Base-by-base conservation (phyloP, 2,329 filamentous ascomycete species). In the Colletotrichum lupini region DNA sequence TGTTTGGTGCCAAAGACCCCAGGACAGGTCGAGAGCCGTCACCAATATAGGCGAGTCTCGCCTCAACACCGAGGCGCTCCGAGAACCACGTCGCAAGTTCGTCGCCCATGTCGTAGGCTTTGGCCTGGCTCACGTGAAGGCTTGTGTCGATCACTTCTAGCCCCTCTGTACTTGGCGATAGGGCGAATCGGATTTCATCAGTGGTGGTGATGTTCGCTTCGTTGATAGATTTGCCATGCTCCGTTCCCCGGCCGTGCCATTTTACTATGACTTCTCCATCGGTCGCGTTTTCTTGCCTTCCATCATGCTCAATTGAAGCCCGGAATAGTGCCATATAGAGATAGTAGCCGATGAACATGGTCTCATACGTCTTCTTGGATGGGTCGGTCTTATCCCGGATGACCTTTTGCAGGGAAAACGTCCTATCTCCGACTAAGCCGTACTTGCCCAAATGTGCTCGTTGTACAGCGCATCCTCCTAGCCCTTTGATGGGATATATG, bases 71-170 rank as follows among this genome's bases (percentile, higher is more conserved):
- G 32, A 95, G 90, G 72, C 90, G 88, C 19, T 85, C 83, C 12
- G 89, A 89, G 82, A 95, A 94, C 92, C 93, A 95, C 22, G 81
- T 80, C 73, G 91, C 89, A 77, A 89, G 91, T 30, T 81, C 68
- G 3, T 82, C 77, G 2, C 90, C 90, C 91, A 95, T 93, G 61
- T 90, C 86, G 78, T 91, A 93, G 1, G 87, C 91, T 16, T 81
- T 81, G 0, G 90, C 88, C 0, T 85, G 79, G 77, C 91, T 93
- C 63, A 83, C 82, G 76, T 93, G 89, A 77, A 95, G 87, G 46
- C 85, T 83, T 64, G 94, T 81, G 5, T 87, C 81, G 0, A 91
- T 77, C 32, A 80, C 81, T 0, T 85, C 80, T 1, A 92, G 81
- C 0, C 76, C 79, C 24, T 49, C 8, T 2, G n/a, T 57, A 5